Conservation (phyloP, 2,329 filamentous ascomycete species). For the Plectosphaerella cucumerina region DNA sequence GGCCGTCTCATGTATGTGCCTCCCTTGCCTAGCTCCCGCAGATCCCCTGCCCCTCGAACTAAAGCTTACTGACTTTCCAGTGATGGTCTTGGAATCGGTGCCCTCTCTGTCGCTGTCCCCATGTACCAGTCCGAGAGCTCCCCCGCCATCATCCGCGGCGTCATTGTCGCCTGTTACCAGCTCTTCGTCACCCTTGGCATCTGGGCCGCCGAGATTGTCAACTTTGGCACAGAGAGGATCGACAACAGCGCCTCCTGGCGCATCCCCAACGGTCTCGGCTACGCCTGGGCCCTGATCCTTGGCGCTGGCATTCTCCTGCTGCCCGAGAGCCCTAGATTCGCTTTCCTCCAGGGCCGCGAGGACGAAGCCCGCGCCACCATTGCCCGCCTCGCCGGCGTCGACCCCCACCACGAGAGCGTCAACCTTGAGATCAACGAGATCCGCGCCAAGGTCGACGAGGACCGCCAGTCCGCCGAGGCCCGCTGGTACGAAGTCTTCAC, state of each 20-base stretch:
- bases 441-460: constrained; percentile 43
- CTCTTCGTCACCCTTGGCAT: constrained; percentile 68
- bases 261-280: constrained; percentile 55
- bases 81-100: constrained; percentile 62
- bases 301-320: constrained; percentile 46
- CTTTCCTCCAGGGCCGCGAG: constrained; percentile 39
- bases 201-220: constrained; percentile 53
- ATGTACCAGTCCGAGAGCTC: constrained; percentile 68
- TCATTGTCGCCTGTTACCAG: constrained; percentile 62
- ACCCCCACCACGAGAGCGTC: constrained; percentile 33
- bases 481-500: constrained; percentile 60
- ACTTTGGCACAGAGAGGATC: constrained; percentile 53
- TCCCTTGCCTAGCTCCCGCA: no score
- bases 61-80: no score
- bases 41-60: no score
- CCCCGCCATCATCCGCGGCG: constrained; percentile 59
- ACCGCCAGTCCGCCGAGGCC: constrained; percentile 38
- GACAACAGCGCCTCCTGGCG: constrained; percentile 53
- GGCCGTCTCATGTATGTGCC: constrained; percentile 63
- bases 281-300: constrained; percentile 50
- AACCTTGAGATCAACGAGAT: constrained; percentile 48
- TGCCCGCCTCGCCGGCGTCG: constrained; percentile 39
- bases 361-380: constrained; percentile 46
- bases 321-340: constrained; percentile 51
- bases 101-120: constrained; percentile 59